Evolutionary conservation across 139 green algal species (phyloP), one percentile per base, ranked within the genome.

Genomic region (Tetradesmus lagerheimii): DNA sequence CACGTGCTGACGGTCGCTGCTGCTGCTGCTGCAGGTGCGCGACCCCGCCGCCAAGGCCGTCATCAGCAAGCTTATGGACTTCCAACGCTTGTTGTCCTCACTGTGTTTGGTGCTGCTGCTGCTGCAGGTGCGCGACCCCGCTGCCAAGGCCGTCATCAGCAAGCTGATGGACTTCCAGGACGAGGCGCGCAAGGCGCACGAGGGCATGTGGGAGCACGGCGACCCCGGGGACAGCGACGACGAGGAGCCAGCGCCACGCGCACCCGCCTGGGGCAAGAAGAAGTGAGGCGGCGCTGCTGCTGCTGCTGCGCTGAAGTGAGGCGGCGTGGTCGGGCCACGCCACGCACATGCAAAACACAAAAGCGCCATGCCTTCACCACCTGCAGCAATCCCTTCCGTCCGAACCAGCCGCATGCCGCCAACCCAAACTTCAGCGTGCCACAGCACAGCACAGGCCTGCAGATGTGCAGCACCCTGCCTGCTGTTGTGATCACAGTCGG

Each of bases 151-250:
- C 45, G 57, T 87, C 62, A 93, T 92, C 64, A 77, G 76, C 43
- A 84, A 91, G 62, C 92, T 98, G 87, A 86, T 95, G 84, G 93
- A 93, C 76, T 93, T 88, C 53, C 82, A 95, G 89, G 96, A 98
- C 2, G 87, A 94, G 66, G 97, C 97, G 2, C 91, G 94, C 14
- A 87, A 91, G 47, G 89, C 89, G 25, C 95, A 95, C 27, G 78
- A 94, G 41, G 96, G 97, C 37, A 95, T 99, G 81, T 99, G 94
- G 85, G 75, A 95, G 83, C 98, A 98, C 78, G 97, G 97, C 23
- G 97, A 99, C 92, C 94, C 94, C 29, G 96, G 95, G 23, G 94
- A 95, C 88, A 96, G 94, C 34, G 95, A 97, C 53, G 96, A 98
- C 35, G 93, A 95, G 89, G 89, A 92, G 87, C 41, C 82, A 4